Base-by-base conservation (phyloP, 352 stramenopile genomes). In the Phytophthora meadii region DNA sequence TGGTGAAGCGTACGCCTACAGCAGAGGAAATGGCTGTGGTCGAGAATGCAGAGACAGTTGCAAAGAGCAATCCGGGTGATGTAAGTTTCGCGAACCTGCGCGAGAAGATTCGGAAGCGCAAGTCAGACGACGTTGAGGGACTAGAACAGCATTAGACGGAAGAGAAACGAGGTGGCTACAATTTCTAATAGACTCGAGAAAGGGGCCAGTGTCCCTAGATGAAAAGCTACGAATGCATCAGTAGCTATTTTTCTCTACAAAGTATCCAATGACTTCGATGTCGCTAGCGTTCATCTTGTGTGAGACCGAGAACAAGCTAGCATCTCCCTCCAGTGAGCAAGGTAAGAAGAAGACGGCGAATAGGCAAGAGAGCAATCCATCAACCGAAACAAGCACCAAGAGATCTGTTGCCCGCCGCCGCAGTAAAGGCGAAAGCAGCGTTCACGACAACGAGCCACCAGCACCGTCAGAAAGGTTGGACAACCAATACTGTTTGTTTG, bases 101-200 rank as follows among this genome's bases (percentile, higher is more conserved):
- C 39, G 83, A 90, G 50, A 89, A 89, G 53, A 89, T 89, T 39
- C 81, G 75, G 44, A 92, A 92, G 68, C 79, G 81, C 62, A 89
- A 90, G 68, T 79, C 79, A 5, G 65, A 76, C 15, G 75, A 77
- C 24, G 50, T 72, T 32, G 57, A 75, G 19, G 61, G 51, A 57
- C 54, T 69, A 36, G 59, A 74, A 4, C 51, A 53, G 15, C 36
- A 63, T 39, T 57, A 67, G 45, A 45, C 44, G n/a, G 45, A 61
- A 60, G 42, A 54, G 15, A 45, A 55, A 12, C 14, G 22, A n/a
- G 19, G 53, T 50, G 49, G 45, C 51, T 47, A 46, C 22, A 17
- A 49, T 58, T 58, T 27, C 25, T 40, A 55, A 54, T 60, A 52
- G n/a, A 47, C 19, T 39, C 19, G 40, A 40, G 8, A 65, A 24